Conservation (phyloP, 768 basidiomycete species). For the Boletus tylopilopsis region DNA sequence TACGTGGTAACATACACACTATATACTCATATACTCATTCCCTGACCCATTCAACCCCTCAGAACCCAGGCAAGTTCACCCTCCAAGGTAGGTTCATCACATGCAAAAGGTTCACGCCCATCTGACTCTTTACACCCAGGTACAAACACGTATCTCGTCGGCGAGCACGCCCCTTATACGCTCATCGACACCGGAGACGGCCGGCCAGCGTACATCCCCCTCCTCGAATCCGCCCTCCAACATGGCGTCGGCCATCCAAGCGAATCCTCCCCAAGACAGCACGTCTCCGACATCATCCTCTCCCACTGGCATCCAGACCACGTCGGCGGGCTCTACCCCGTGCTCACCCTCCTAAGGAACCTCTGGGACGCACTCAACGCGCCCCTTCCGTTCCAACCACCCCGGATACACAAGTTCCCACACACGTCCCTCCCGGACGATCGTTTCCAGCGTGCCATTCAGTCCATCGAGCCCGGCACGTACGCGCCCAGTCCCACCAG, state of each 20-base stretch:
- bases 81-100: slow-evolving; percentile 57
- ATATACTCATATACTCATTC: background rate
- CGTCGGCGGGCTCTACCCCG: slow-evolving; percentile 65
- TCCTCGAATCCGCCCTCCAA: slow-evolving; percentile 60
- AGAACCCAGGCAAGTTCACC: slow-evolving; percentile 90
- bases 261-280: slow-evolving; percentile 16
- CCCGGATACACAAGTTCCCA: slow-evolving; percentile 74
- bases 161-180: slow-evolving; percentile 63
- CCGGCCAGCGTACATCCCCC: slow-evolving; percentile 57
- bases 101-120: background rate
- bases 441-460: slow-evolving; percentile 33
- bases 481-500: slow-evolving; percentile 46
- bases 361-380: slow-evolving; percentile 57
- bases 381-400: slow-evolving; percentile 51
- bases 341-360: slow-evolving; percentile 60
- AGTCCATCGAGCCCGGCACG: slow-evolving; percentile 37
- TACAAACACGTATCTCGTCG: slow-evolving; percentile 88
- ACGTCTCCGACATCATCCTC: slow-evolving; percentile 85
- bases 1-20: too few species aligned
- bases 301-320: slow-evolving; percentile 94
- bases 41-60: slow-evolving; percentile 1
- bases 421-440: slow-evolving; percentile 31
- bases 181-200: slow-evolving; percentile 87
- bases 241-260: slow-evolving; percentile 29
- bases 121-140: slow-evolving; percentile 39